These are phyloP conservation scores for Pseudozyma pruni DNA, from an alignment of 1,284 basidiomycete genomes.

Conservation along the genomic window DNA sequence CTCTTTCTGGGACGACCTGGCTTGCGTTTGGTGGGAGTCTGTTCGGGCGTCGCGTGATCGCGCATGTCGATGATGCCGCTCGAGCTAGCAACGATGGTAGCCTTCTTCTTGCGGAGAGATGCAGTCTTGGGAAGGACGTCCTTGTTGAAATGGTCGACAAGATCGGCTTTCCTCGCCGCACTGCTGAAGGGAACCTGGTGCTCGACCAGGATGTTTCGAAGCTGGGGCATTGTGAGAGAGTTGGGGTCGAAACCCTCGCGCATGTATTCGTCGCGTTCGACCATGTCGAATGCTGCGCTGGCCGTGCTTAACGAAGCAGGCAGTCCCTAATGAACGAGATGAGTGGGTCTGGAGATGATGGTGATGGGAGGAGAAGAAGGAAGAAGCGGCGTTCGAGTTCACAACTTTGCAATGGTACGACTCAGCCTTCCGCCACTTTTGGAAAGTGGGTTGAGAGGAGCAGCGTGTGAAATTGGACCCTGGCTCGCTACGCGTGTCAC, in stretches of 20 bases:
- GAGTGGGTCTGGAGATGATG: background rate
- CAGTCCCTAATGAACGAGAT: no score
- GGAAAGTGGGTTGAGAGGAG: no score
- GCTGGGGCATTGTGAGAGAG: conserved; percentile 80
- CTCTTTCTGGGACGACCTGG: conserved; percentile 42
- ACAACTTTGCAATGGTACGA: conserved; percentile 6
- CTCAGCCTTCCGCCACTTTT: background rate
- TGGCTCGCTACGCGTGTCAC: no score
- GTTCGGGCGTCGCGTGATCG: conserved; percentile 24
- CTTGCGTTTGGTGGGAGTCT: conserved; percentile 43
- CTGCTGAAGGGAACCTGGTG: conserved; percentile 82
- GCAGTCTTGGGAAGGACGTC: conserved; percentile 56
- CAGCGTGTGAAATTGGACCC: no score
- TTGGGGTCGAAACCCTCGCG: conserved; percentile 83
- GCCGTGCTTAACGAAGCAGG: background rate
- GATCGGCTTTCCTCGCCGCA: conserved; percentile 84
- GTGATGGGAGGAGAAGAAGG: conserved; percentile 5
- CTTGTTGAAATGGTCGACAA: conserved; percentile 81
- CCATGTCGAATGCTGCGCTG: conserved; percentile 18
- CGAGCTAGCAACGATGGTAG: conserved; percentile 68
- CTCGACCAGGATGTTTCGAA: conserved; percentile 82
- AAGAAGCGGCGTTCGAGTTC: conserved; percentile 4
- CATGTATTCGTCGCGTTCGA: conserved; percentile 74
- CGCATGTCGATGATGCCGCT: conserved; percentile 70
- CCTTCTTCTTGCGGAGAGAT: conserved; percentile 72